Evolutionary conservation across 805 yeast species (phyloP), one percentile per base, ranked within the genome.

Genomic region (Soucietia sequanensis): DNA sequence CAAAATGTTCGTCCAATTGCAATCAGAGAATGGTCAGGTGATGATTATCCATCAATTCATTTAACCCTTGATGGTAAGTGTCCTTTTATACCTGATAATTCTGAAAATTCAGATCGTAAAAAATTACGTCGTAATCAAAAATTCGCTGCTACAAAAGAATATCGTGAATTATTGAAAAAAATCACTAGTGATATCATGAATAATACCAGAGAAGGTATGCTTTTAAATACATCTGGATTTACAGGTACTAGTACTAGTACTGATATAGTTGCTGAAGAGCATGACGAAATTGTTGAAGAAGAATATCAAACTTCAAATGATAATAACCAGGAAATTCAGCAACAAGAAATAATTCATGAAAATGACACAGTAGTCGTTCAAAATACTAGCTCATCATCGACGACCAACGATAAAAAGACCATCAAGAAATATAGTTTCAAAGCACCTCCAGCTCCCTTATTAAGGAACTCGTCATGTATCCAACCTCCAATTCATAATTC

Each of bases 1-100:
- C 90, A 85, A 48, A 74, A 73, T 16, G 81, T 82, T 42, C 76
- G 95, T 37, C 96, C 98, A 0, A 75, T 88, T 5, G 80, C 90
- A 8, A 68, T 80, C 5, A 72, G 90, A 47, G 98, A 93, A 59
- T 93, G 96, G 95, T 42, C 48, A 37, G 63, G 65, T 35, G 70
- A 70, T 37, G 48, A 44, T 25, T 60, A 57, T 52, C 95, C 95
- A 2, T 75, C 69, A 35, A 60, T 87, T 22, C 68, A 75, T 43
- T 58, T 67, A 10, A 77, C 88, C 0, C 68, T 83, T 3, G 78
- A 76, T 48, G 96, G 96, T 5, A 75, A 84, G 48, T 80, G 95
- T 41, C 87, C 95, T 4, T 91, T 91, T 61, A 70, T 83, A n/a
- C 74, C 74, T 32, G 91, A 85, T 50, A 54, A 66, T 4, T 38